phyloP scores from a whole-genome alignment of 495 filamentous ascomycete species.

The Cairneyella variabilis region DNA sequence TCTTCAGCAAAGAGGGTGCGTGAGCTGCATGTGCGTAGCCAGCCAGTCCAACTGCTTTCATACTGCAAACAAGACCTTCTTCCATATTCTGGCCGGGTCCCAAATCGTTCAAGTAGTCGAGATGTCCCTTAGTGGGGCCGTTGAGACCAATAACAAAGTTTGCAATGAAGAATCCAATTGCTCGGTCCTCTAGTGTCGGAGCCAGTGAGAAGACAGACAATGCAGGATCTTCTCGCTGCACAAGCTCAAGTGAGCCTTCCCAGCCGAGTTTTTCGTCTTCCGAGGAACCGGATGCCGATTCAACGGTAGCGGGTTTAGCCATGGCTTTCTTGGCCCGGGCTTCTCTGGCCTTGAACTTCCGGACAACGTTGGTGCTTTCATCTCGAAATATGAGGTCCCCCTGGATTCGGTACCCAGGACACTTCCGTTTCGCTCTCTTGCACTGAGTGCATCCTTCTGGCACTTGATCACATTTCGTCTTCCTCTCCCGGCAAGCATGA shows the following conservation, averaged over 20 bases:
- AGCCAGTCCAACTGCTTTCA: constrained; percentile 47
- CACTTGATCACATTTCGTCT: constrained; percentile 62
- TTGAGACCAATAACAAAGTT: constrained; percentile 36
- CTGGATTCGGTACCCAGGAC: constrained; percentile 67
- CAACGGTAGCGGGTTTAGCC: neutral
- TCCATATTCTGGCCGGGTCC: constrained; percentile 24
- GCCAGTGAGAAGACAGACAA: constrained; percentile 8
- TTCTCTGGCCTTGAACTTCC: constrained; percentile 48
- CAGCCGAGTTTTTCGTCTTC: neutral
- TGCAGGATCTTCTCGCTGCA: constrained; percentile 2
- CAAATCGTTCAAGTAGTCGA: constrained; percentile 28
- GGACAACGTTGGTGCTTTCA: constrained; percentile 63
- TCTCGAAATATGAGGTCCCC: constrained; percentile 70
- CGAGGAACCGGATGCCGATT: too few species aligned
- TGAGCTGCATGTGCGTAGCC: constrained; percentile 42
- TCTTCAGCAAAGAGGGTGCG: constrained; percentile 31
- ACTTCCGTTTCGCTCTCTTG: constrained; percentile 53
- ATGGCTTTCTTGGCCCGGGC: constrained; percentile 28
- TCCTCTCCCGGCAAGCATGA: constrained; percentile 56
- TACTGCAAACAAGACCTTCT: constrained; percentile 37
- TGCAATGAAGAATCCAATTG: constrained; percentile 38
- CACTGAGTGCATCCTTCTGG: constrained; percentile 66
- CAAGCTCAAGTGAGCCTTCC: constrained; percentile 8
- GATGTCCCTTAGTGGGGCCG: constrained; percentile 25
- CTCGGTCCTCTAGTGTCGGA: constrained; percentile 33